phyloP scores from a whole-genome alignment of 305 asterid genomes.

The Solanum aculeatissimum region DNA sequence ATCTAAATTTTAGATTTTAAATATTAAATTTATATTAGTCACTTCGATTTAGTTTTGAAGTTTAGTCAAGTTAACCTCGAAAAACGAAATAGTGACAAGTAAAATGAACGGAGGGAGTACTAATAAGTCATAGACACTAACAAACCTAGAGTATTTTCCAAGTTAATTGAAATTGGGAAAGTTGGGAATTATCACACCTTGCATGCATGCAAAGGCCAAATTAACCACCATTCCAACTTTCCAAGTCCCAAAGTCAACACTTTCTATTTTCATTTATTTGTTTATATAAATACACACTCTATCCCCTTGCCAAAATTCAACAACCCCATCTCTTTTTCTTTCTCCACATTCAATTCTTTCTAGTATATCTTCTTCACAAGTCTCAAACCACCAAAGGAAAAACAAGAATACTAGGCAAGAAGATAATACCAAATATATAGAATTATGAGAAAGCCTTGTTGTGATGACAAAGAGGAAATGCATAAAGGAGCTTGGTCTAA shows the following conservation, averaged over 20 bases:
- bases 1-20: no score
- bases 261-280: not conserved
- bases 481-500: constrained; percentile 5
- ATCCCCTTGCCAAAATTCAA: not conserved
- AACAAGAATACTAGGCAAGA: not conserved
- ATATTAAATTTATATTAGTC: no score
- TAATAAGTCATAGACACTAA: not conserved
- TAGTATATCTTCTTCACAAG: not conserved
- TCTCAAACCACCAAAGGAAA: not conserved
- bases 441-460: not conserved
- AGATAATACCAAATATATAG: not conserved
- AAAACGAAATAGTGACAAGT: no score
- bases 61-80: no score
- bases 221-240: not conserved
- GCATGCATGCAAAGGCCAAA: not conserved
- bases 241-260: not conserved
- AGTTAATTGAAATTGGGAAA: not conserved
- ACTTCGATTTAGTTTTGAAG: no score
- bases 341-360: not conserved
- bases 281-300: not conserved
- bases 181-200: not conserved
- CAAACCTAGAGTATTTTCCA: not conserved
- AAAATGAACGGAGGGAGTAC: no score
- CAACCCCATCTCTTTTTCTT: not conserved
- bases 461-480: not conserved